Conservation (phyloP, 352 stramenopile genomes). For the Phytophthora pinifolia region DNA sequence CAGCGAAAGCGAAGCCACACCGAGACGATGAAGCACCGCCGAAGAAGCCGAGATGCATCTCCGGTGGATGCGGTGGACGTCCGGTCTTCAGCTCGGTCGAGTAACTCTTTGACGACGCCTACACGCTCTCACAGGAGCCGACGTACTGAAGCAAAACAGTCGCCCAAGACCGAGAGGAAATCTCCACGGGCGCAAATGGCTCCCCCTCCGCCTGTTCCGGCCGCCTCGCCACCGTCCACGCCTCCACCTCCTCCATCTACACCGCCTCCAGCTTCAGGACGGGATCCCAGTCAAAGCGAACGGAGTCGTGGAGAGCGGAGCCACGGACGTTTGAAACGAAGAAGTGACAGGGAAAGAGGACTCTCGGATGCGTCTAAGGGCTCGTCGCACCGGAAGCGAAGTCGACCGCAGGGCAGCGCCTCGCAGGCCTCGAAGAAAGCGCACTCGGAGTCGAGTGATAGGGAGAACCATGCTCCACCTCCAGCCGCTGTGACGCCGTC, state of each 20-base stretch:
- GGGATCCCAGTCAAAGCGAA: slow-evolving; percentile 7
- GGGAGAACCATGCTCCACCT: slow-evolving; percentile 6
- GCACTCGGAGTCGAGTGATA: slow-evolving; percentile 12
- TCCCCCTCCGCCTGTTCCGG: slow-evolving; percentile 19
- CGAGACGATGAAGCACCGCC: slow-evolving; percentile 7
- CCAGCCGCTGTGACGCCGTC: slow-evolving; percentile 23
- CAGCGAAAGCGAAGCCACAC: slow-evolving; percentile 21
- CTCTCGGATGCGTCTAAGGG: slow-evolving; percentile 17
- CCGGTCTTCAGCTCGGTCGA: slow-evolving; percentile 18
- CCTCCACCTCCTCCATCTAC: slow-evolving; percentile 29
- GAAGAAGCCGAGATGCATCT: slow-evolving; percentile 22
- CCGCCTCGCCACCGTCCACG: slow-evolving; percentile 22
- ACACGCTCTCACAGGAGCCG: slow-evolving; percentile 21
- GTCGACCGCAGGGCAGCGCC: slow-evolving; percentile 20
- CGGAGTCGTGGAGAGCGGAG: no score
- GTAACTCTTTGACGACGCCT: slow-evolving; percentile 14
- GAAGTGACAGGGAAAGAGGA: slow-evolving; percentile 14
- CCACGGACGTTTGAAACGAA: slow-evolving; percentile 7
- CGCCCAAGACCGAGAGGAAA: slow-evolving; percentile 25
- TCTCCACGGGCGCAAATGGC: slow-evolving; percentile 9
- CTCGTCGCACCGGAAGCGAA: slow-evolving; percentile 27
- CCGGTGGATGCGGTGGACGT: slow-evolving; percentile 18
- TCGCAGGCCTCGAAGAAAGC: slow-evolving; percentile 16
- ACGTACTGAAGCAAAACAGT: slow-evolving; percentile 10
- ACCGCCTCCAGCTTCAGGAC: slow-evolving; percentile 23